Percentiles rank a stretch among this genome's conserved stretches.
Conservation (phyloP, 768 basidiomycete species). For the Leucogyrophana mollusca region DNA sequence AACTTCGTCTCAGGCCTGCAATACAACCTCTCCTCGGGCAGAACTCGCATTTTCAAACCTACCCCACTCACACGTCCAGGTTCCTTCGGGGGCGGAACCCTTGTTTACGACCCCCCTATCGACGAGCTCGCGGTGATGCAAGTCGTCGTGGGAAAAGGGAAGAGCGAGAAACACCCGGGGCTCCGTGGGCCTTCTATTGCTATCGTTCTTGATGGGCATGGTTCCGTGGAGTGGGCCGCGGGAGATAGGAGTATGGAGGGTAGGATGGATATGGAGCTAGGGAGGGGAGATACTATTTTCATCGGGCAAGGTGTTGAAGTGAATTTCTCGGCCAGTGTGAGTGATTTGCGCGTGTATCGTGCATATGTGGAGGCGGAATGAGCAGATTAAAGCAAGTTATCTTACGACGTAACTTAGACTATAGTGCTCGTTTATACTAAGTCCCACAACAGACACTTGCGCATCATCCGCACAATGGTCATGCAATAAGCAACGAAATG, state of each 20-base stretch:
- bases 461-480: too few species aligned
- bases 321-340: conserved; percentile 35
- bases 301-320: conserved; percentile 65
- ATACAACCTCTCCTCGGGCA: conserved; percentile 63
- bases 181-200: conserved; percentile 78
- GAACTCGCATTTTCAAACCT: conserved; percentile 65
- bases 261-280: conserved; percentile 33
- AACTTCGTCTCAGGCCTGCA: conserved; percentile 82
- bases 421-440: too few species aligned
- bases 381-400: too few species aligned
- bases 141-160: conserved; percentile 42
- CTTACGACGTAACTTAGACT: too few species aligned
- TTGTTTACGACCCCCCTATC: conserved; percentile 87
- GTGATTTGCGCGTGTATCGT: conserved; percentile 5
- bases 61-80: conserved; percentile 38
- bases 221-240: conserved; percentile 46
- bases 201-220: conserved; percentile 68
- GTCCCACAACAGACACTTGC: too few species aligned
- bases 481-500: too few species aligned
- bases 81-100: conserved; percentile 22
- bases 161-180: conserved; percentile 51
- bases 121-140: conserved; percentile 86
- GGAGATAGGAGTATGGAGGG: conserved; percentile 11
- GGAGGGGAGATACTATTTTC: conserved; percentile 73
- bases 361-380: conserved; percentile 7